Conservation (phyloP, 805 yeast genomes). For the Monosporozyma unispora region DNA sequence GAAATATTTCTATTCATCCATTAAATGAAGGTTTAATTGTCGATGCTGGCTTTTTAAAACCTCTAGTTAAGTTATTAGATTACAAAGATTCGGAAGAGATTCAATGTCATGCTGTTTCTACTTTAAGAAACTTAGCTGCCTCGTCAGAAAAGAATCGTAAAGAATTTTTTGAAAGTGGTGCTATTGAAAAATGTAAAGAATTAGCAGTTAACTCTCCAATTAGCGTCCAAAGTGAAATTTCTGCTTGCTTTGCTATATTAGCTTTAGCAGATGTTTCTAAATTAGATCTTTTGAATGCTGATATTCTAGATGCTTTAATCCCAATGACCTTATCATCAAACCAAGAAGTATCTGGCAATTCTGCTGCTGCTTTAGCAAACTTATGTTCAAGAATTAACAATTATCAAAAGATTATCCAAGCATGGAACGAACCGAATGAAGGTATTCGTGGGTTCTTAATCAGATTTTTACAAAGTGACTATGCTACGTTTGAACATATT, state of each 20-base stretch:
- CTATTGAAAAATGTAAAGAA: slow-evolving; percentile 85
- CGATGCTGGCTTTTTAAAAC: slow-evolving; percentile 92
- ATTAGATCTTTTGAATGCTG: slow-evolving; percentile 70
- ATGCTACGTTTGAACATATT: slow-evolving; percentile 94
- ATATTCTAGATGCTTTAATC: slow-evolving; percentile 77
- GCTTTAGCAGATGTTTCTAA: slow-evolving; percentile 95
- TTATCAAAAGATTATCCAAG: slow-evolving; percentile 65
- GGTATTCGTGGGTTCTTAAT: slow-evolving; percentile 81
- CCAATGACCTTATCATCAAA: slow-evolving; percentile 84
- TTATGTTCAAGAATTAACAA: slow-evolving; percentile 84
- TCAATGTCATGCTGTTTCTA: slow-evolving; percentile 96
- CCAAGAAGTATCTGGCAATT: slow-evolving; percentile 94
- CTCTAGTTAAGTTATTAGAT: slow-evolving; percentile 76
- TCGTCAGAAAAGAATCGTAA: slow-evolving; percentile 86
- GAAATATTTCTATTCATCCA: slow-evolving; percentile 95
- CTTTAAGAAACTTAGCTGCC: slow-evolving; percentile 92
- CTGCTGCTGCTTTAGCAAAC: slow-evolving; percentile 97
- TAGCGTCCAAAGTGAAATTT: slow-evolving; percentile 88
- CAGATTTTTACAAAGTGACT: slow-evolving; percentile 70
- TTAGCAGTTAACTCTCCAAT: slow-evolving; percentile 80
- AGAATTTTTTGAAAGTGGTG: slow-evolving; percentile 89
- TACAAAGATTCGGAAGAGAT: slow-evolving; percentile 88
- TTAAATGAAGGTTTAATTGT: slow-evolving; percentile 90
- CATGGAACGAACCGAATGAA: slow-evolving; percentile 73
- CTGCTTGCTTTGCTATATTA: slow-evolving; percentile 93